phyloP scores from a whole-genome alignment of 1,284 basidiomycete genomes.

The Pholiota adiposa region DNA sequence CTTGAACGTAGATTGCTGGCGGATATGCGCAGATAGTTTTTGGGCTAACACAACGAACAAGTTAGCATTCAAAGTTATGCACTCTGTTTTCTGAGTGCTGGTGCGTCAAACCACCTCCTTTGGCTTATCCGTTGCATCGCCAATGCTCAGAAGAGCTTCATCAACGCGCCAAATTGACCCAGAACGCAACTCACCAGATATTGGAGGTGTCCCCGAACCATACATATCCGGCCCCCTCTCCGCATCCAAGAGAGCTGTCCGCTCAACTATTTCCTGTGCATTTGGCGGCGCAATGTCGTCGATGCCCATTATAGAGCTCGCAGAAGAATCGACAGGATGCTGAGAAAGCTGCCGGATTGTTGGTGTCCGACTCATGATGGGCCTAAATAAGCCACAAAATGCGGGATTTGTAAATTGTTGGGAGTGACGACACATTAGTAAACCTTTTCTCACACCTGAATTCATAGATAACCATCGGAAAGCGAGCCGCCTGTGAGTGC shows the following conservation, averaged over 20 bases:
- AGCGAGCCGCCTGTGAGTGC: background rate
- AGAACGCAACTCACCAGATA: constrained; percentile 28
- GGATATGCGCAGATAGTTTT: background rate
- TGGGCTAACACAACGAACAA: constrained; percentile 1
- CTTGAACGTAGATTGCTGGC: constrained; percentile 28
- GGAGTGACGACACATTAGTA: background rate
- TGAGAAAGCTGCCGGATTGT: constrained; percentile 9
- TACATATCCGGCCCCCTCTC: constrained; percentile 30
- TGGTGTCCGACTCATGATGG: constrained; percentile 21
- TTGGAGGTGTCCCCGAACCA: constrained; percentile 24
- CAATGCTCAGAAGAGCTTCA: too few relatives aligned
- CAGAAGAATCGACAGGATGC: constrained; percentile 26
- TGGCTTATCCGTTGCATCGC: too few relatives aligned
- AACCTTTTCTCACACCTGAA: background rate
- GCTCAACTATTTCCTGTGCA: constrained; percentile 27
- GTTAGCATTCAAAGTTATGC: too few relatives aligned
- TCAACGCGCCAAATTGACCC: too few relatives aligned
- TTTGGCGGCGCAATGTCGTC: constrained; percentile 27
- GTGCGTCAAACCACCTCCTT: too few relatives aligned
- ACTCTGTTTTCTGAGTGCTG: background rate
- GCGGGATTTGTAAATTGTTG: background rate
- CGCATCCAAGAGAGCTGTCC: constrained; percentile 36
- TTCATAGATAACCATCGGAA: background rate
- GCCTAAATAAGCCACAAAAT: background rate
- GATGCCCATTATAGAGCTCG: constrained; percentile 41